These are phyloP conservation scores for Casaregolazyma lundiana DNA, from an alignment of 1,139 yeast genomes.

Conservation along the genomic window DNA sequence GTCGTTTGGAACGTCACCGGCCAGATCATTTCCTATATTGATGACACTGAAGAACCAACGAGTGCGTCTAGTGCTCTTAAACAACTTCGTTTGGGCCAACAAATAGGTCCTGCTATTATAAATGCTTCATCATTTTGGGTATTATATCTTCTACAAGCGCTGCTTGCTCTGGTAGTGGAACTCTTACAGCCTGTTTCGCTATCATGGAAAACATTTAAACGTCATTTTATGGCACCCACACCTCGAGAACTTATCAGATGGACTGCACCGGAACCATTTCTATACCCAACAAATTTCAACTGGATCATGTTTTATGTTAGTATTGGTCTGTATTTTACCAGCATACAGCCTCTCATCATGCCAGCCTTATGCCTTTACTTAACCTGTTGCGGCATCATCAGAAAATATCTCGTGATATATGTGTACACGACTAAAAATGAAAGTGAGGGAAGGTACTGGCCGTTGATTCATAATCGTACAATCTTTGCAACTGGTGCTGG, in stretches of 20 bases:
- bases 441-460: constrained; percentile 39
- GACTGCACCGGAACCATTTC: constrained; percentile 36
- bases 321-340: constrained; percentile 37
- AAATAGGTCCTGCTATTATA: constrained; percentile 36
- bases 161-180: constrained; percentile 32
- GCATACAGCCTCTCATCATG: constrained; percentile 38
- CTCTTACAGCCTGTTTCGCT: constrained; percentile 33
- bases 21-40: constrained; percentile 29
- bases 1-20: constrained; percentile 38
- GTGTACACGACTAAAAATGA: constrained; percentile 38
- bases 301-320: constrained; percentile 37
- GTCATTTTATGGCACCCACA: constrained; percentile 32
- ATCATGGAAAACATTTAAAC: constrained; percentile 27
- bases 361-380: constrained; percentile 33
- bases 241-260: constrained; percentile 36
- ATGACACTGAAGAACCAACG: constrained; percentile 19
- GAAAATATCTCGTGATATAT: constrained; percentile 36
- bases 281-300: constrained; percentile 35
- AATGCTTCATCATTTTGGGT: constrained; percentile 41
- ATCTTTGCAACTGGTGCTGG: constrained; percentile 36
- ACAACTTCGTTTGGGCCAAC: constrained; percentile 29
- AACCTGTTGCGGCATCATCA: constrained; percentile 31
- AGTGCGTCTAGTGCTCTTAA: constrained; percentile 23
- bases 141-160: constrained; percentile 36
- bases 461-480: constrained; percentile 33